Evolutionary conservation across 2,329 filamentous ascomycete species (phyloP).

Genomic region (Colletotrichum theobromicola): DNA sequence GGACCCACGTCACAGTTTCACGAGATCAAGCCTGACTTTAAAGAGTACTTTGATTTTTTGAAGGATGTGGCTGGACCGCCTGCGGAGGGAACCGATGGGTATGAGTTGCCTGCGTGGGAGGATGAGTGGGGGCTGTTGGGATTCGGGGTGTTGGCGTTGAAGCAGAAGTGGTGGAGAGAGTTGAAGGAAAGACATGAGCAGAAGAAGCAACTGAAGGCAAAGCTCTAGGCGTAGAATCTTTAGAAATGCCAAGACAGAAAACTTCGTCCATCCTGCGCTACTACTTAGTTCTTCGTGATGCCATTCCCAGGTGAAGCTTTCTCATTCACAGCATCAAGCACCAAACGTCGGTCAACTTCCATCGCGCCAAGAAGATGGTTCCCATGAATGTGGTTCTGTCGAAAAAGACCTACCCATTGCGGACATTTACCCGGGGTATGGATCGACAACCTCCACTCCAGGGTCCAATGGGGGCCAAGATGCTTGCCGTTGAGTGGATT

Average conservation of each 20-base stretch:
- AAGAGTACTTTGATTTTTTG: conserved; percentile 43
- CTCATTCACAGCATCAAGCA: background rate
- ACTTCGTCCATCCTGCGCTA: background rate
- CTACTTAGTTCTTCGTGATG: background rate
- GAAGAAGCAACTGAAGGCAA: background rate
- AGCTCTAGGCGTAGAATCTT: background rate
- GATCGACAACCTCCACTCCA: background rate
- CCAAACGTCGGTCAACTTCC: background rate
- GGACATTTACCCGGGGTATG: background rate
- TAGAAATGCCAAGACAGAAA: background rate
- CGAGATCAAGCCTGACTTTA: conserved; percentile 37
- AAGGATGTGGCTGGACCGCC: conserved; percentile 46
- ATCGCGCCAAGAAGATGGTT: background rate
- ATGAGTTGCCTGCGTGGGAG: conserved; percentile 46
- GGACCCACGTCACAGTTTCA: conserved; percentile 36
- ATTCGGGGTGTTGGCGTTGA: conserved; percentile 31
- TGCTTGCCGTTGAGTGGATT: background rate
- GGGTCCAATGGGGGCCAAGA: background rate
- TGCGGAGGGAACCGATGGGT: conserved; percentile 36
- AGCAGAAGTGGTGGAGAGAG: conserved; percentile 32
- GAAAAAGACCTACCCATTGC: background rate
- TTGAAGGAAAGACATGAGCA: conserved; percentile 28
- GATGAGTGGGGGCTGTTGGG: conserved; percentile 39
- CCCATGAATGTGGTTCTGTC: background rate
- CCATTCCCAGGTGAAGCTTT: background rate